Conservation (phyloP, 345 rosid genomes). For the Crucihimalaya himalaica region DNA sequence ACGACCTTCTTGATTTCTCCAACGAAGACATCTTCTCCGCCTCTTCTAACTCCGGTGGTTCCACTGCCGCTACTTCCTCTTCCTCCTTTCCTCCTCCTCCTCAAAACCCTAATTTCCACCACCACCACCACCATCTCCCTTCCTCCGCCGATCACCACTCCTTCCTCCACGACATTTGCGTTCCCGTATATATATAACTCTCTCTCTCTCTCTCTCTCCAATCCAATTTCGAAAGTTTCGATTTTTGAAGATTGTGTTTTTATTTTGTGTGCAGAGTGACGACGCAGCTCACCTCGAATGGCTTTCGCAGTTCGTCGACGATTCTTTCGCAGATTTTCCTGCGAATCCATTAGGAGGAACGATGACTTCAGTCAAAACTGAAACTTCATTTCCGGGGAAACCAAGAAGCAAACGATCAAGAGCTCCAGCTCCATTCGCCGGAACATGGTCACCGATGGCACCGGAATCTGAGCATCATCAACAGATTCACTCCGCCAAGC, state of each 20-base stretch:
- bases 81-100: constrained; percentile 38
- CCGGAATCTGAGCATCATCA: constrained; percentile 29
- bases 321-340: constrained; percentile 64
- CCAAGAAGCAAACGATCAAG: constrained; percentile 62
- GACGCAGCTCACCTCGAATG: constrained; percentile 88
- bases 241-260: neutral
- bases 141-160: constrained; percentile 31
- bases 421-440: constrained; percentile 30
- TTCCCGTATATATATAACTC: constrained; percentile 49
- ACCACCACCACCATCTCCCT: constrained; percentile 53
- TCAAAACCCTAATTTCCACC: constrained; percentile 42
- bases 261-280: constrained; percentile 49
- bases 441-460: constrained; percentile 40
- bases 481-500: constrained; percentile 24
- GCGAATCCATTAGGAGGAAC: constrained; percentile 48
- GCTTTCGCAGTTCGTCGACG: constrained; percentile 80
- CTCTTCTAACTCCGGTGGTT: constrained; percentile 39
- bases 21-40: constrained; percentile 46
- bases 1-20: constrained; percentile 51
- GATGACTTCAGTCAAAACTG: constrained; percentile 29
- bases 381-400: constrained; percentile 47
- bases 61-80: constrained; percentile 37
- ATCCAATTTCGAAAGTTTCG: neutral
- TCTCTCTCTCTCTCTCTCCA: neutral
- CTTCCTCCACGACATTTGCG: constrained; percentile 64